Base-by-base conservation (phyloP, 192 early-diverging fungal genomes). In the Borealophlyctis nickersoniae region DNA sequence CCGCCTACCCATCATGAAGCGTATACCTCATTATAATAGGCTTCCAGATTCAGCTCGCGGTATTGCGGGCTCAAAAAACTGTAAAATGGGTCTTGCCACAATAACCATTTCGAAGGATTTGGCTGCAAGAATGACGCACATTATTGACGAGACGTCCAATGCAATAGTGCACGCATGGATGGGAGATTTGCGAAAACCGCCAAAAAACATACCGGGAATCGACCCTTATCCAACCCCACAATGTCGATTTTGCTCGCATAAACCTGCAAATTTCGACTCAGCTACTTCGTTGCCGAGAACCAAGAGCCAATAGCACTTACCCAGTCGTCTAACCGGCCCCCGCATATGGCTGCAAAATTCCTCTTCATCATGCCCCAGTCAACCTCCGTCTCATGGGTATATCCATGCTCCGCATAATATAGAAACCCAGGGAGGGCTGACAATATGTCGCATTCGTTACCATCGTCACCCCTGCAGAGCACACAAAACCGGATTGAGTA, bases 391-490 rank as follows among this genome's bases (percentile, higher is more conserved):
- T 77, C 73, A 16, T 73, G 60, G 32, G 85, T 86, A 72, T 93
- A 90, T 2, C 83, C 85, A 63, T 90, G 88, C 65, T 91, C 82
- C 28, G 82, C 86, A 63, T 83, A 93, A 52, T 89, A 90, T 23
- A 88, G 66, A 64, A 94, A 73, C 3, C 82, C 90, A 14, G 92
- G 92, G 34, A 94, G 73, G 14, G 87, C 75, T 0, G 91, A 76
- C 1, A 72, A 71, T 71, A 92, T 82, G 67, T 92, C 92, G 68
- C 87, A 94, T 74, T 94, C 92, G 72, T 93, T 92, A 36, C 91
- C 92, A 60, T 94, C 92, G 68, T 94, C 92, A 24, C 92, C 92
- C 92, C 66, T 67, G 54, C 30, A 26, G n/a, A n/a, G n/a, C n/a
- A n/a, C n/a, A 0, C 28, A 54, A 14, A 56, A 26, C 23, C 29